Evolutionary conservation across 129 eudicot genomes (phyloP).

Genomic region (carrot (Daucus carota)): DH1_v3.0 NC_030384.2:48825001-48825500

Average conservation of each 20-base stretch:
- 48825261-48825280: not conserved
- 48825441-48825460: not conserved
- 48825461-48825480: not conserved
- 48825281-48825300: slow-evolving; percentile 11
- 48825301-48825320: slow-evolving; percentile 50
- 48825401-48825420: not conserved
- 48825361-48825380: not conserved
- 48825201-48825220: not conserved
- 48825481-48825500: slow-evolving; percentile 32
- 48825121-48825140: not conserved
- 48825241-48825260: not conserved
- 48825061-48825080: no score
- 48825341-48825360: slow-evolving; percentile 37
- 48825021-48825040: no score
- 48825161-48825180: slow-evolving; percentile 5
- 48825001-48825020: no score
- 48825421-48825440: not conserved
- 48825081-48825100: no score
- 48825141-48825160: not conserved
- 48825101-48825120: not conserved
- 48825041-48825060: no score
- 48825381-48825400: not conserved
- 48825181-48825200: not conserved
- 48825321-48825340: slow-evolving; percentile 41
- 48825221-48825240: not conserved